Conservation (phyloP, 176 grass and related monocot species). For the Aechmea fasciata region DNA sequence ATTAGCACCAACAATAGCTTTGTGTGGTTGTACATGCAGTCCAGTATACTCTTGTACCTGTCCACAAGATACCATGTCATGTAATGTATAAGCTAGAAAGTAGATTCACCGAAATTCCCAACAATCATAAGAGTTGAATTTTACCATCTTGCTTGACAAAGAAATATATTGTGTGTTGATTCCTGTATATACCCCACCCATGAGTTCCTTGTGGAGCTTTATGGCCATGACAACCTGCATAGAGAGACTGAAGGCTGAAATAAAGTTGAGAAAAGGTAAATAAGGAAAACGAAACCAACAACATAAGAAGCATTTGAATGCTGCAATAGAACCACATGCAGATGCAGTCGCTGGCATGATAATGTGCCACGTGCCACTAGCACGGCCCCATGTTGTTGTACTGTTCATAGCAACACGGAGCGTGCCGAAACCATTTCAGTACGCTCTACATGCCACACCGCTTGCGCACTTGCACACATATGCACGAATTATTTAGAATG, state of each 20-base stretch:
- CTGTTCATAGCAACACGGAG: too few relatives aligned
- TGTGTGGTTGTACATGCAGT: conserved; percentile 81
- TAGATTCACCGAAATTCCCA: conserved; percentile 1
- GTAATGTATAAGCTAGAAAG: conserved; percentile 10
- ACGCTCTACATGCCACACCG: too few relatives aligned
- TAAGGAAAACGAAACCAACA: background rate
- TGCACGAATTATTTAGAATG: too few relatives aligned
- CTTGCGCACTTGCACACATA: too few relatives aligned
- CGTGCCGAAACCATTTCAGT: too few relatives aligned
- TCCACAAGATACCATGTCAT: background rate
- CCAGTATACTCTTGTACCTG: conserved; percentile 98
- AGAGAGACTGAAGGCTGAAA: background rate
- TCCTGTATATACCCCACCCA: conserved; percentile 79
- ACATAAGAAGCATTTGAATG: too few relatives aligned
- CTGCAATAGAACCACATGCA: too few relatives aligned
- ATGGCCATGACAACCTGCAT: conserved; percentile 86
- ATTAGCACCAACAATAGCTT: conserved; percentile 99
- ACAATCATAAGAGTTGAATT: conserved; percentile 8
- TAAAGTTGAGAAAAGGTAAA: background rate
- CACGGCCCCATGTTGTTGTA: too few relatives aligned
- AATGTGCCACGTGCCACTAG: too few relatives aligned
- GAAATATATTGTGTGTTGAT: conserved; percentile 82
- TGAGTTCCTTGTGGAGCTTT: conserved; percentile 64
- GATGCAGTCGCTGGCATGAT: too few relatives aligned
- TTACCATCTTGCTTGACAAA: conserved; percentile 91